Evolutionary conservation across 1,139 yeast genomes (phyloP), one percentile per base, ranked within the genome.

Genomic region (Suhomyces yuchorum): DNA sequence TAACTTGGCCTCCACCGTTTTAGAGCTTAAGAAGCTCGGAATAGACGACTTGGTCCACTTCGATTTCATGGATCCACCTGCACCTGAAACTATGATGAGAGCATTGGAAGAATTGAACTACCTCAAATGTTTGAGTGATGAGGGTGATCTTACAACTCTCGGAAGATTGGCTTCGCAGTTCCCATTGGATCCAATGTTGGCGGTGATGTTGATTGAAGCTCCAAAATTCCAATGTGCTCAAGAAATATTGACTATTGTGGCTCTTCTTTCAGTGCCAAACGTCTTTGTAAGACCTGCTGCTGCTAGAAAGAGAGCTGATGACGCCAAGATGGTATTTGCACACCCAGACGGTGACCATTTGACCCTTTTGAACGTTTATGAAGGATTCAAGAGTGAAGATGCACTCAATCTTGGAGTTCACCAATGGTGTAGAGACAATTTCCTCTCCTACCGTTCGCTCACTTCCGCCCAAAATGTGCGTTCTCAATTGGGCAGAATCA

Each of bases 11-110:
- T 87, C 92, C 37, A 93, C 98, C 0, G 98, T 93, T 24, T 73
- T 93, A 52, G 96, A 93, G 66, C 77, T 93, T 67, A 93, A 93
- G 67, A 93, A 93, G 68, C 78, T 93, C 52, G 98, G 98, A 18
- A 81, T 93, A 56, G 97, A 93, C 63, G 99, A 93, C 68, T 80
- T 93, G 63, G 99, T 93, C 28, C 98, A 93, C 68, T 93, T 93
- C 64, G 99, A 93, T 67, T 93, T 93, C 62, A 93, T 93, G 97
- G 99, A 93, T 63, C 98, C 99, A 8, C 99, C 99, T n/a, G 98
- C 99, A 1, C 98, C 98, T 4, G 99, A 93, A 68, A 93, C 99
- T 8, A 93, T 93, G 99, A 92, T 93, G 98, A 81, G 98, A 66
- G 98, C 99, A 0, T 75, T 93, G 57, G 99, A 93, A 68, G 99